Evolutionary conservation across 805 yeast species (phyloP).

Genomic region (Schwanniomyces occidentalis): DNA sequence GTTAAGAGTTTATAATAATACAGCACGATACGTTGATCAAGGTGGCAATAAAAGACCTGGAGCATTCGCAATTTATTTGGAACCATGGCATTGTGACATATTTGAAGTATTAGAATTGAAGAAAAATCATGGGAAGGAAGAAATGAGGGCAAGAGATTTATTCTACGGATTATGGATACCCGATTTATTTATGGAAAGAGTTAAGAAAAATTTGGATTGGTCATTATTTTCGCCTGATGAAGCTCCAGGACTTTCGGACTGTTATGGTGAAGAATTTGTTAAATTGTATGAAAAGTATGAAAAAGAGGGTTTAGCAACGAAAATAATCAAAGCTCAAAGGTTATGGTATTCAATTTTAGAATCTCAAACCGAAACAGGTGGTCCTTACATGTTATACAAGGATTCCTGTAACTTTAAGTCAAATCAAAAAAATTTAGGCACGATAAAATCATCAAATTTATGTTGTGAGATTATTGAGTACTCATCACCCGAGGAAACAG

Average conservation of each 20-base stretch:
- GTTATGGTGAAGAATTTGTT: constrained; percentile 82
- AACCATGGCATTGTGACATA: constrained; percentile 96
- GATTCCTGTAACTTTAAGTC: constrained; percentile 87
- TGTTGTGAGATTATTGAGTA: constrained; percentile 95
- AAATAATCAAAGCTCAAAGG: constrained; percentile 79
- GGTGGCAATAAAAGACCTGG: constrained; percentile 99
- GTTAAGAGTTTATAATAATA: constrained; percentile 91
- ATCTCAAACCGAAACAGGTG: constrained; percentile 95
- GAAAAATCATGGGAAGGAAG: constrained; percentile 95
- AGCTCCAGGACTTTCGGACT: constrained; percentile 82
- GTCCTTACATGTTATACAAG: constrained; percentile 91
- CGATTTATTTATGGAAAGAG: constrained; percentile 91
- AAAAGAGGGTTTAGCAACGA: constrained; percentile 60
- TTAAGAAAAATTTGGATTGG: constrained; percentile 79
- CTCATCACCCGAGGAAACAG: constrained; percentile 88
- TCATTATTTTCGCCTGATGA: constrained; percentile 85
- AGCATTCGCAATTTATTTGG: constrained; percentile 90
- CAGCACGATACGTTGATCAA: constrained; percentile 96
- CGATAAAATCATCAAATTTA: constrained; percentile 88
- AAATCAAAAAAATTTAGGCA: constrained; percentile 90
- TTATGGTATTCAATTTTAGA: constrained; percentile 88
- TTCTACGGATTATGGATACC: constrained; percentile 95
- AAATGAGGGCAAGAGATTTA: constrained; percentile 86
- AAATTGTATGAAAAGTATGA: constrained; percentile 73
- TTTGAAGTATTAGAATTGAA: constrained; percentile 83